These are phyloP conservation scores for Senna siamea DNA, from an alignment of 306 rosid species.

Conservation along the genomic window DNA sequence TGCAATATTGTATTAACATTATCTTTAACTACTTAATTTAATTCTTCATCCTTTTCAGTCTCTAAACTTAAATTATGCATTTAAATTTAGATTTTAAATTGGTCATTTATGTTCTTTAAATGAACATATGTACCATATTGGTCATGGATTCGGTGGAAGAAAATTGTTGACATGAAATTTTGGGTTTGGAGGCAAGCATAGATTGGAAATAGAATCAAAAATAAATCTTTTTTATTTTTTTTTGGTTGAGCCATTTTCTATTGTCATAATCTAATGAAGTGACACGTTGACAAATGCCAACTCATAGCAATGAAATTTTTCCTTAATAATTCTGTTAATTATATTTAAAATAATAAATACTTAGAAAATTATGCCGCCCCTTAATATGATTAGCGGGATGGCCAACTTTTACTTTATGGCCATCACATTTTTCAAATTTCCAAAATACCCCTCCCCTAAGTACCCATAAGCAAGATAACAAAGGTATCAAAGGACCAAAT, in stretches of 20 bases:
- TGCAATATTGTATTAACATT: slow-evolving; percentile 4
- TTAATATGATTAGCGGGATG: slow-evolving; percentile 39
- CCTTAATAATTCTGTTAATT: slow-evolving; percentile 11
- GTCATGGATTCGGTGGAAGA: slow-evolving; percentile 1
- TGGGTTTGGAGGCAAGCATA: neutral
- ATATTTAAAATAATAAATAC: slow-evolving; percentile 21
- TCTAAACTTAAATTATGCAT: neutral
- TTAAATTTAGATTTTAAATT: neutral
- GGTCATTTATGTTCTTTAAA: neutral
- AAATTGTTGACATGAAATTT: neutral
- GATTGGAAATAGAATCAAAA: neutral
- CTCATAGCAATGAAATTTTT: slow-evolving; percentile 1
- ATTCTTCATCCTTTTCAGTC: slow-evolving; percentile 1
- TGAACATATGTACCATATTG: neutral
- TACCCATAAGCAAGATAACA: neutral
- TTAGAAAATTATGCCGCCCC: slow-evolving; percentile 43
- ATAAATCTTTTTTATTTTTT: neutral
- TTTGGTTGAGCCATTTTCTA: neutral
- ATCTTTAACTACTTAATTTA: neutral
- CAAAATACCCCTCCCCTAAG: slow-evolving; percentile 12
- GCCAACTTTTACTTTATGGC: slow-evolving; percentile 38
- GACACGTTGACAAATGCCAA: slow-evolving; percentile 9
- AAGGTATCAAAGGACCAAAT: slow-evolving; percentile 40
- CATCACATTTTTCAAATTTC: slow-evolving; percentile 18
- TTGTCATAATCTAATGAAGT: neutral